Percentiles rank a stretch among this genome's conserved stretches.
These are phyloP conservation scores for Datisca glomerata DNA, from an alignment of 306 rosid species.

Conservation along the genomic window DNA sequence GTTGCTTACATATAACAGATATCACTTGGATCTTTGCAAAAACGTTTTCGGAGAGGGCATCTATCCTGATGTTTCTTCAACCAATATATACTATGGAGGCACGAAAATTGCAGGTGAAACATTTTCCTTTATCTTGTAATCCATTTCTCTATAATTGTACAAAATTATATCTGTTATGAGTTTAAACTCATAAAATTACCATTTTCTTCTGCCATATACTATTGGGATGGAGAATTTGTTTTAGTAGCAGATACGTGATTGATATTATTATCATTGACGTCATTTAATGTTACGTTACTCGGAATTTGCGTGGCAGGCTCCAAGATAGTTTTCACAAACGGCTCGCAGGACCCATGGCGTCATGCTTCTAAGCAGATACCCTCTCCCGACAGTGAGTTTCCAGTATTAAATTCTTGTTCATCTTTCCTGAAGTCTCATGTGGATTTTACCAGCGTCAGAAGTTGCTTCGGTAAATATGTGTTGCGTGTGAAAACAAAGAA, in stretches of 20 bases:
- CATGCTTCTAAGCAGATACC: constrained; percentile 80
- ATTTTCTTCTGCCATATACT: too few species aligned
- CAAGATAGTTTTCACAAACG: constrained; percentile 73
- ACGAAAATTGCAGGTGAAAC: constrained; percentile 61
- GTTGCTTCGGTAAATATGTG: background rate
- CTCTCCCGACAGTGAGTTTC: constrained; percentile 67
- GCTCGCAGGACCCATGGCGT: constrained; percentile 99
- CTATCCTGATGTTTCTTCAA: constrained; percentile 66
- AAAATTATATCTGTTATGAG: too few species aligned
- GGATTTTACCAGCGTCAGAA: background rate
- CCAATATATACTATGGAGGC: constrained; percentile 93
- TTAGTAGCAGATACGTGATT: background rate
- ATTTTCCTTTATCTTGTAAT: too few species aligned
- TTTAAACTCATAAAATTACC: too few species aligned
- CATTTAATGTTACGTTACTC: too few species aligned
- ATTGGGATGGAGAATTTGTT: background rate
- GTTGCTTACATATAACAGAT: constrained; percentile 37
- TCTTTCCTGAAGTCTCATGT: background rate
- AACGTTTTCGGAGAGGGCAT: constrained; percentile 81
- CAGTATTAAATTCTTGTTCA: constrained; percentile 7
- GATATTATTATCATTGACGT: too few species aligned
- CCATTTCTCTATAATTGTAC: too few species aligned
- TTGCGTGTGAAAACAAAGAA: too few species aligned
- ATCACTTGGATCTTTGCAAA: constrained; percentile 92
- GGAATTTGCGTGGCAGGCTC: constrained; percentile 50